Evolutionary conservation across 2,329 filamentous ascomycete species (phyloP).

Genomic region (Fusarium dlaminii): DNA sequence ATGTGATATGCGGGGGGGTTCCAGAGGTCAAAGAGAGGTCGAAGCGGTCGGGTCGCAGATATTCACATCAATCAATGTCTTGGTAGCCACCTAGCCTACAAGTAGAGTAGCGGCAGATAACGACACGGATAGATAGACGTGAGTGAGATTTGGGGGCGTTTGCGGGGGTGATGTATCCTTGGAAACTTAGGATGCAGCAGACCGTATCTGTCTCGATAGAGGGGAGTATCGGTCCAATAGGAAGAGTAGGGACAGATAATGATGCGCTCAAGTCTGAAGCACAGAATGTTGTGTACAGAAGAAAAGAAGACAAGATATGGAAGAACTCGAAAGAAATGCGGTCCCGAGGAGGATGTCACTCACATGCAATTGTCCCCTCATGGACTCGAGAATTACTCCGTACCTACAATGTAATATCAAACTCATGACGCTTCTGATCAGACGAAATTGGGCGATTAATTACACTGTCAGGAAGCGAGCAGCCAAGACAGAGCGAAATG

Average conservation of each 20-base stretch:
- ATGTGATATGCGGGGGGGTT: conserved; percentile 6
- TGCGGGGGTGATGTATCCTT: conserved; percentile 25
- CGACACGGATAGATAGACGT: conserved; percentile 10
- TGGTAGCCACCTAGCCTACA: background rate
- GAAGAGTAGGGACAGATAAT: conserved; percentile 4
- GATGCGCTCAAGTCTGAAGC: conserved; percentile 17
- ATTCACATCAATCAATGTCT: background rate
- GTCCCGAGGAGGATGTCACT: background rate
- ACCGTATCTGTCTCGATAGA: conserved; percentile 21
- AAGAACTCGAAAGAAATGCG: background rate
- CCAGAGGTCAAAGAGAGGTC: background rate
- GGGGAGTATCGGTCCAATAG: conserved; percentile 10
- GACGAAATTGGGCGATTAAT: conserved; percentile 18
- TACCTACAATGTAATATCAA: background rate
- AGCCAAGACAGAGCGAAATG: conserved; percentile 30
- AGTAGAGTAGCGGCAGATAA: conserved; percentile 15
- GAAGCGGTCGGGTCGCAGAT: conserved; percentile 2
- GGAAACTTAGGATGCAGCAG: conserved; percentile 27
- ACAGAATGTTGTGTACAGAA: conserved; percentile 15
- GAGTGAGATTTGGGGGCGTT: conserved; percentile 32
- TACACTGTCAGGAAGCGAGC: conserved; percentile 20
- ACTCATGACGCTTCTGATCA: conserved; percentile 23
- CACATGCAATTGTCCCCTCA: background rate
- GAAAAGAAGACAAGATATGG: background rate
- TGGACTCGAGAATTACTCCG: background rate